Conservation (phyloP, 2,329 filamentous ascomycete species). For the Macrophomina phaseolina region DNA sequence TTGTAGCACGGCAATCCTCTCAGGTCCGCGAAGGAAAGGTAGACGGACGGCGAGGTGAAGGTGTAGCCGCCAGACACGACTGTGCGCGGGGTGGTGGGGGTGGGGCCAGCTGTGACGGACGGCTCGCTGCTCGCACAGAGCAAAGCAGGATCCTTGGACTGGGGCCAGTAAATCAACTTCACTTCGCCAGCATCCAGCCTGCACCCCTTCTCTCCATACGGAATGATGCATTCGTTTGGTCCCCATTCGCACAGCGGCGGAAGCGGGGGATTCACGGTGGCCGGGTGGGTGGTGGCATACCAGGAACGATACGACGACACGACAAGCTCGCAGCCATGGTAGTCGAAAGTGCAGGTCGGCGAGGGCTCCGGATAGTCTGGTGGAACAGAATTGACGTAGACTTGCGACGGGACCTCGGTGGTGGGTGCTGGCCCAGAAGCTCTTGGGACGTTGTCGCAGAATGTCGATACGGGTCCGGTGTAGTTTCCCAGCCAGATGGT, state of each 20-base stretch:
- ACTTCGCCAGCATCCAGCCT: slow-evolving; percentile 22
- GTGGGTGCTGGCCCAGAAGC: slow-evolving; percentile 5
- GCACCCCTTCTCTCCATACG: not conserved
- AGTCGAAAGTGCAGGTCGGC: slow-evolving; percentile 26
- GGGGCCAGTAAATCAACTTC: slow-evolving; percentile 25
- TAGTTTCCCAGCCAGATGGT: slow-evolving; percentile 15
- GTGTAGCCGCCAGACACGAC: not conserved
- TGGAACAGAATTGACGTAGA: not conserved
- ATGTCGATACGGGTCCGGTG: slow-evolving; percentile 14
- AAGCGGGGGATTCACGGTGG: not conserved
- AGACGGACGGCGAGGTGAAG: slow-evolving; percentile 18
- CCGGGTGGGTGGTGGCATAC: not conserved
- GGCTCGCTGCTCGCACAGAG: slow-evolving; percentile 5
- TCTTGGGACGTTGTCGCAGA: slow-evolving; percentile 21
- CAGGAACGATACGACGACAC: slow-evolving; percentile 3
- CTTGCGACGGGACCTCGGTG: not conserved
- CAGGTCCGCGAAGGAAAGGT: slow-evolving; percentile 7
- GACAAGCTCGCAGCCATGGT: slow-evolving; percentile 16
- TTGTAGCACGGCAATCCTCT: slow-evolving; percentile 14
- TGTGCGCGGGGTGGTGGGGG: not conserved
- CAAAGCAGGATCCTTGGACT: slow-evolving; percentile 3
- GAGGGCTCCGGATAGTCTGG: slow-evolving; percentile 3
- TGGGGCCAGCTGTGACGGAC: not conserved
- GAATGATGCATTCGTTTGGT: not conserved
- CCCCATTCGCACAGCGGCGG: slow-evolving; percentile 18